Base-by-base conservation (phyloP, 2,329 filamentous ascomycete genomes). In the Chaetomium strumarium region DNA sequence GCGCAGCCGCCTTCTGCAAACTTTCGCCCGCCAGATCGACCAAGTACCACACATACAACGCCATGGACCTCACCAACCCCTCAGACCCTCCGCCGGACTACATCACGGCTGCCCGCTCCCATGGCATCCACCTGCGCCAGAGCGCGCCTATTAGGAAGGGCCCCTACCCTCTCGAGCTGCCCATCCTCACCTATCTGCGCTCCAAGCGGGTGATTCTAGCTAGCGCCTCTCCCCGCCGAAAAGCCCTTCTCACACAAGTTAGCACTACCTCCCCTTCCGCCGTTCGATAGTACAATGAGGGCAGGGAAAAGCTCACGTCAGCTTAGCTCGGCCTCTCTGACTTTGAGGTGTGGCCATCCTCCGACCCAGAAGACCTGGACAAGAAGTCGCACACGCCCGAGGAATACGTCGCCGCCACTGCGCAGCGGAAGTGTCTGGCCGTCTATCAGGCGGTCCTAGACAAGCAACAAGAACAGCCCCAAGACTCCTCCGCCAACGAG, bases 351-450 rank as follows among this genome's bases (percentile, higher is more conserved):
- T 78, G 85, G 55, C 90, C 93, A 14, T 96, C 90, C 39, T 84
- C 79, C 49, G 84, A 88, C 59, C 85, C 88, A 48, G 93, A 99
- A 73, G 80, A 97, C 72, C 80, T 96, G 50, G 80, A 88, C 63
- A 96, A 97, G 69, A 68, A 73, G 8, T 68, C 72, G 2, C 79
- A 92, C 54, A 82, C 84, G 1, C 89, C 93, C 1, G 87, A 88
- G 68, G 90, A 95, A 72, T 99, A 99, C 73, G 93, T 96, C 17
- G 77, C 91, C 13, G 83, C 85, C 52, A 99, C 93, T 2, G 92
- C 92, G 3, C 81, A 82, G 19, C 81, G 86, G 62, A 99, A 99
- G 71, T 88, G 85, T 46, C 78, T 90, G 40, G 79, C 86, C 42
- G 88, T 97, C 10, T 83, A 83, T 68, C 64, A 72, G 49, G 62